A percentile compares a stretch with the other conserved stretches of the same genome.
These are phyloP conservation scores for Podaxis sp. DNA, from an alignment of 768 basidiomycete genomes.

Conservation along the genomic window DNA sequence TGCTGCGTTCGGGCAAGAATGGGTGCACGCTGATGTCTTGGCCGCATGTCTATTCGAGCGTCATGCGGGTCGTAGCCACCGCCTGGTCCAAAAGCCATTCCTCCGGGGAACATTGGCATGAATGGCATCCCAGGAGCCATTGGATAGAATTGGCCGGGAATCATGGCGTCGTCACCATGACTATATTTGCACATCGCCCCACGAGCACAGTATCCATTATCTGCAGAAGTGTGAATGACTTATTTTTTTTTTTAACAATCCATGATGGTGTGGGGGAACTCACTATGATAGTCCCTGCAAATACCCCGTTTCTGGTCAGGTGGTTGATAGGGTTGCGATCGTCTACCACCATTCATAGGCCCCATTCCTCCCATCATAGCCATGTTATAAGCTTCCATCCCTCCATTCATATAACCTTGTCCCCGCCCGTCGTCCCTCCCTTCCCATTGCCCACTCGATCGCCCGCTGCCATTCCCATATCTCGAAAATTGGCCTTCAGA, in stretches of 20 bases:
- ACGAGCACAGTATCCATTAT: slow-evolving; percentile 87
- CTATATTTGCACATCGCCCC: slow-evolving; percentile 89
- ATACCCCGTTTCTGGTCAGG: slow-evolving; percentile 72
- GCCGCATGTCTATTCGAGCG: slow-evolving; percentile 75
- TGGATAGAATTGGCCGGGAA: slow-evolving; percentile 65
- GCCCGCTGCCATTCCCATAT: slow-evolving; percentile 38
- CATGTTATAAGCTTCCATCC: slow-evolving; percentile 26
- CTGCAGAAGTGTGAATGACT: slow-evolving; percentile 33
- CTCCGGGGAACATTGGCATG: slow-evolving; percentile 65
- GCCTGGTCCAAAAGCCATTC: slow-evolving; percentile 50
- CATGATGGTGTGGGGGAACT: slow-evolving; percentile 26
- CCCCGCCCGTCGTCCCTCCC: slow-evolving; percentile 27
- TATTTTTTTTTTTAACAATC: background rate
- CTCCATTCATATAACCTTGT: slow-evolving; percentile 30
- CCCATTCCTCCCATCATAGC: slow-evolving; percentile 28
- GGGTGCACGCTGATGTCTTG: slow-evolving; percentile 48
- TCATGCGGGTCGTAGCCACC: slow-evolving; percentile 72
- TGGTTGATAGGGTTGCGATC: slow-evolving; percentile 58
- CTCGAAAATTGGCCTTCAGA: slow-evolving; percentile 66
- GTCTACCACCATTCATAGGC: slow-evolving; percentile 35
- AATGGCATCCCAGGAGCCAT: slow-evolving; percentile 59
- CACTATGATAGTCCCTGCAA: slow-evolving; percentile 93
- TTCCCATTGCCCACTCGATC: slow-evolving; percentile 40
- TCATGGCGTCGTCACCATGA: slow-evolving; percentile 85
- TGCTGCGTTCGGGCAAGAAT: slow-evolving; percentile 51